phyloP scores from a whole-genome alignment of 345 rosid genomes.

The Acer saccharum region DNA sequence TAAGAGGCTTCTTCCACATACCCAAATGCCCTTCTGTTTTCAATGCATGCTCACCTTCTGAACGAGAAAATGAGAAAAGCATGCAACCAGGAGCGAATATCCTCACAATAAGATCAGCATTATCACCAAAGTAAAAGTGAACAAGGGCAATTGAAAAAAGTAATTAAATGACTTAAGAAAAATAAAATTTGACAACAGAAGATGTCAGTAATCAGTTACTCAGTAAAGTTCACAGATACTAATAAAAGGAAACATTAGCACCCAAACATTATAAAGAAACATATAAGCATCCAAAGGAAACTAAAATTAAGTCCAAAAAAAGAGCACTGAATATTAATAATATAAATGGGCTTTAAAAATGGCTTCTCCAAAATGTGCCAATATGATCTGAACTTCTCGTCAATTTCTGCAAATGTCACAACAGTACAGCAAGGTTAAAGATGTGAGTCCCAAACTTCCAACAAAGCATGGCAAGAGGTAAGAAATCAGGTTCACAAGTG shows the following conservation, averaged over 20 bases:
- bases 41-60: slow-evolving; percentile 29
- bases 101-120: slow-evolving; percentile 18
- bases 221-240: slow-evolving; percentile 28
- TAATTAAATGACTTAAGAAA: slow-evolving; percentile 15
- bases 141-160: slow-evolving; percentile 19
- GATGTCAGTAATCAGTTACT: slow-evolving; percentile 28
- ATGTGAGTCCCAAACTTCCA: slow-evolving; percentile 99
- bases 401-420: slow-evolving; percentile 96
- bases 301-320: slow-evolving; percentile 47
- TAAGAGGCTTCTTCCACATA: slow-evolving; percentile 25
- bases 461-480: slow-evolving; percentile 92
- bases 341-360: slow-evolving; percentile 27
- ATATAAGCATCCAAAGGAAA: slow-evolving; percentile 38
- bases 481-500: slow-evolving; percentile 88
- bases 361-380: slow-evolving; percentile 31
- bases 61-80: slow-evolving; percentile 26
- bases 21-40: slow-evolving; percentile 28
- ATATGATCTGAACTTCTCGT: slow-evolving; percentile 40
- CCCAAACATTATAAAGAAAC: slow-evolving; percentile 33
- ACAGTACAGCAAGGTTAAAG: slow-evolving; percentile 98
- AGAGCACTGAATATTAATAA: slow-evolving; percentile 35
- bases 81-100: slow-evolving; percentile 22
- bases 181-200: slow-evolving; percentile 23
- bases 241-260: slow-evolving; percentile 33
- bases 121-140: slow-evolving; percentile 5